Conservation (phyloP, 1,284 basidiomycete genomes). For the Rhodotorula sp. region DNA sequence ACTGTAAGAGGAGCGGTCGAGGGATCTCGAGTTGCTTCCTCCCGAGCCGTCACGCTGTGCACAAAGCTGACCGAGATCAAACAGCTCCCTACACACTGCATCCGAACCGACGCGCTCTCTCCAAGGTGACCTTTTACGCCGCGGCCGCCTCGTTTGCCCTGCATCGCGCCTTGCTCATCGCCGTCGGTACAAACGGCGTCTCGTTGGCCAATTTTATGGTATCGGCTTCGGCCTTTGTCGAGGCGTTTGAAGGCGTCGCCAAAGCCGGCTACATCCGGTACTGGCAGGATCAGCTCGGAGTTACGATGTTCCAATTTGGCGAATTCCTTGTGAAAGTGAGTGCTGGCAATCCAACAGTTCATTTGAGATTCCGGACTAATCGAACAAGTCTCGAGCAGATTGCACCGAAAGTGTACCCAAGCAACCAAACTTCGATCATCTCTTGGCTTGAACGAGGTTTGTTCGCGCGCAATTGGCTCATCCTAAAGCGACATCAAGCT, state of each 20-base stretch:
- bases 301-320: conserved; percentile 15
- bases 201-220: conserved; percentile 17
- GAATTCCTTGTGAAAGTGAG: conserved; percentile 20
- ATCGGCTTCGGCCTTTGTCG: conserved; percentile 1
- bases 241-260: conserved; percentile 19
- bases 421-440: conserved; percentile 21
- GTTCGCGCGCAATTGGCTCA: neutral
- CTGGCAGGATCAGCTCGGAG: conserved; percentile 12
- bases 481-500: no score
- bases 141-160: conserved; percentile 11
- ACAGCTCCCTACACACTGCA: conserved; percentile 7
- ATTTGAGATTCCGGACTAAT: neutral
- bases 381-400: neutral
- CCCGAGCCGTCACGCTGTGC: no score
- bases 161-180: conserved; percentile 13
- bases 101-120: neutral
- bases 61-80: neutral
- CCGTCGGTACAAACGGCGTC: conserved; percentile 16
- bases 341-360: neutral
- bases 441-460: conserved; percentile 24
- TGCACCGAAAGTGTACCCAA: conserved; percentile 1
- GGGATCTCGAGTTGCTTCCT: no score
- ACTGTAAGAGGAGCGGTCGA: conserved; percentile 1
- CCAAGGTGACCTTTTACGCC: conserved; percentile 7
- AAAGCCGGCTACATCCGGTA: conserved; percentile 3